Evolutionary conservation across 1,284 basidiomycete genomes (phyloP), one percentile per base, ranked within the genome.

Genomic region (Ganoderma lucidum): DNA sequence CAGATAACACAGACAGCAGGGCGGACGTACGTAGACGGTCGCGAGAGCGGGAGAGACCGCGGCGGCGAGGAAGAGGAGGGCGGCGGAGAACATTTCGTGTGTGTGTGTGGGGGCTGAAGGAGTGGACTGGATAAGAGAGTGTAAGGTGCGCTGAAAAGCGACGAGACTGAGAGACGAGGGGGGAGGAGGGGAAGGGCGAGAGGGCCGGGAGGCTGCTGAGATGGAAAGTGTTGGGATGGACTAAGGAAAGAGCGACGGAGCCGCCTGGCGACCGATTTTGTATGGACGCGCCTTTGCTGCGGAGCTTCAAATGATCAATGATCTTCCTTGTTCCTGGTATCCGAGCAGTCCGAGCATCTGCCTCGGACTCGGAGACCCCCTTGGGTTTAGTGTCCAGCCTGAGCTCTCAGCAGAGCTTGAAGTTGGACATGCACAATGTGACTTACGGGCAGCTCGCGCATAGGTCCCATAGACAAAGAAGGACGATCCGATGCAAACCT

Each of bases 1-100:
- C 10, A 23, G 39, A 3, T 3, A n/a, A 4, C 10, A 4, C 39
- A 30, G n/a, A 41, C 8, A 39, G 37, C 12, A 35, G 64, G 58
- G n/a, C 15, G 59, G 14, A 62, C 23, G 84, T 77, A 93, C 91
- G 74, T 83, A 90, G 75, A 92, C 80, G 62, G 76, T 87, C 53
- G 88, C 92, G 66, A 89, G 77, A 28, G 86, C 85, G 64, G 88
- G 86, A 53, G 86, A 81, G 61, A 85, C 81, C 73, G 90, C 81
- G 67, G 84, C 85, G 74, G 86, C 84, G 74, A 92, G 83, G 73
- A 88, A 76, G 75, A 91, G 73, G 71, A 89, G 53, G 64, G 81
- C 64, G 48, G 85, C 80, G 70, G 81, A 71, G 78, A 90, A 84
- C 88, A 92, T 90, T 75, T 78, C 81, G 62, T 3, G 35, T 35